phyloP scores from a whole-genome alignment of 805 yeast species.

The Candida ovalis region DNA sequence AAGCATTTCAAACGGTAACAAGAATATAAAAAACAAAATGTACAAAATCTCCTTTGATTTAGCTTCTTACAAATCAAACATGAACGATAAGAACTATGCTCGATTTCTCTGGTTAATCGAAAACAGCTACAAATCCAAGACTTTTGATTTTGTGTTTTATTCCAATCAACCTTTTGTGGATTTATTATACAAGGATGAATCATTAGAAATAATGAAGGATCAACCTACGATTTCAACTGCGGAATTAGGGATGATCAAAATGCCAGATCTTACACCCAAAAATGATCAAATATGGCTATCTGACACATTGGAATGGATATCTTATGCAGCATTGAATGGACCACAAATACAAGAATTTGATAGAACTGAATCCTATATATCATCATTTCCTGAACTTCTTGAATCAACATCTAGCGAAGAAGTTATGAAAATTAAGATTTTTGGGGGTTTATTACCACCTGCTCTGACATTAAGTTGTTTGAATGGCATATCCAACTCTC shows the following conservation, averaged over 20 bases:
- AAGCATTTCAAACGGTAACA: constrained; percentile 23
- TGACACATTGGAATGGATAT: constrained; percentile 29
- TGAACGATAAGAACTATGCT: constrained; percentile 19
- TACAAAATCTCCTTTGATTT: constrained; percentile 24
- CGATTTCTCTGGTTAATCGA: constrained; percentile 32
- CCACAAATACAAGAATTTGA: constrained; percentile 21
- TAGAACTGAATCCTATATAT: constrained; percentile 23
- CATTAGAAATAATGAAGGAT: not conserved
- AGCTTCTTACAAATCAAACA: constrained; percentile 3
- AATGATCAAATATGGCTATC: constrained; percentile 20
- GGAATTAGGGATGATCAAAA: constrained; percentile 10
- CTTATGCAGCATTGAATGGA: constrained; percentile 25
- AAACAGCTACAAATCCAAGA: constrained; percentile 11
- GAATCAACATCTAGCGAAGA: constrained; percentile 7
- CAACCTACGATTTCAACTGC: not conserved
- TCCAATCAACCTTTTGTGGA: not conserved
- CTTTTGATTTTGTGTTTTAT: not conserved
- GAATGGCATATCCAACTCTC: not conserved
- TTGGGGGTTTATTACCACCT: constrained; percentile 19
- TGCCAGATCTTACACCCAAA: constrained; percentile 15
- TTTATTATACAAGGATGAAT: not conserved
- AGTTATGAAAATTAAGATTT: constrained; percentile 13
- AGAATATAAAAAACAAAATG: constrained; percentile 16
- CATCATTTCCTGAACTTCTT: constrained; percentile 18
- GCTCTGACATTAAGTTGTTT: constrained; percentile 1